Evolutionary conservation across 352 stramenopile genomes (phyloP).

Genomic region (Pelagophyceae sp.): DNA sequence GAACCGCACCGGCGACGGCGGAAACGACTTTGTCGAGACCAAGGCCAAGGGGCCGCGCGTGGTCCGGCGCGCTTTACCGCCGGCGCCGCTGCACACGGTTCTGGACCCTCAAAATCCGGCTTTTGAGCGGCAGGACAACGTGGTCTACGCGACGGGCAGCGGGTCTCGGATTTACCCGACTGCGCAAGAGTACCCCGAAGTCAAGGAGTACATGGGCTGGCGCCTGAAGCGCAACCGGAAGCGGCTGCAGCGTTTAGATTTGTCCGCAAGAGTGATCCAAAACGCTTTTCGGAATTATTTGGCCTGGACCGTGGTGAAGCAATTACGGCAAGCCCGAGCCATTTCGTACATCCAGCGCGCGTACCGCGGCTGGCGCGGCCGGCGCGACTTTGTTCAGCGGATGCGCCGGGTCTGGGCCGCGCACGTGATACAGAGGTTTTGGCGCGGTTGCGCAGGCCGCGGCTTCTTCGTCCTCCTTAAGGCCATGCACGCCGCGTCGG

Average conservation of each 20-base stretch:
- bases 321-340: constrained; percentile 60
- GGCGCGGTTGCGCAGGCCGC: constrained; percentile 72
- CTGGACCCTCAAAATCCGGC: constrained; percentile 60
- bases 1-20: neutral
- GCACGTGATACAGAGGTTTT: constrained; percentile 75
- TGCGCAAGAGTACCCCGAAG: constrained; percentile 45
- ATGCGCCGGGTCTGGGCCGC: constrained; percentile 75
- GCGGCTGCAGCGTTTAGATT: constrained; percentile 68
- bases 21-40: constrained; percentile 3
- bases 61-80: too few relatives aligned
- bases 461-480: constrained; percentile 60
- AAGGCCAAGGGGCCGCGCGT: constrained; percentile 30
- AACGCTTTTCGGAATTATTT: constrained; percentile 72
- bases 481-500: constrained; percentile 55
- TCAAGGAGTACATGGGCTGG: constrained; percentile 92
- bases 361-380: constrained; percentile 67
- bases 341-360: constrained; percentile 71
- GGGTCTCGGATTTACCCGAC: constrained; percentile 72
- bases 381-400: constrained; percentile 42
- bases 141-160: constrained; percentile 61
- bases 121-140: constrained; percentile 73
- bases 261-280: constrained; percentile 71
- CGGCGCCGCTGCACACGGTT: constrained; percentile 19
- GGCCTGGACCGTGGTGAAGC: constrained; percentile 62
- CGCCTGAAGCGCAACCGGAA: constrained; percentile 83